These are phyloP conservation scores for Lycium barbarum DNA, from an alignment of 257 asterid species.

Conservation along the genomic window DNA sequence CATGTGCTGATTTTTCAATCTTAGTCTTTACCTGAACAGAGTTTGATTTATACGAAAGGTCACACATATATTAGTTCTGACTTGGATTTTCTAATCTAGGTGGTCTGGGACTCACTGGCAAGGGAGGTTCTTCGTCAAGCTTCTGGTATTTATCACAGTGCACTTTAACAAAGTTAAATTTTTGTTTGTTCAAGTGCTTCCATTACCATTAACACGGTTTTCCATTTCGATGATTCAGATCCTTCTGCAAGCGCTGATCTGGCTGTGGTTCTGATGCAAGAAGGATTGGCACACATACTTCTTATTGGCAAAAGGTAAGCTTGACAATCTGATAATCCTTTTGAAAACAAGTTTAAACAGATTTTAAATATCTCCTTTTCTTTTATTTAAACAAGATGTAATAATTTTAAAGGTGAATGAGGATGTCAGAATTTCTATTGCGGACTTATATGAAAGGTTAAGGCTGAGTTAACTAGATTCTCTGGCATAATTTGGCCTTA, in stretches of 20 bases:
- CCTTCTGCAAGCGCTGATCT: constrained; percentile 95
- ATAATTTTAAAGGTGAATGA: not conserved
- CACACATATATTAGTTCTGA: constrained; percentile 8
- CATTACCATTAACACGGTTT: constrained; percentile 31
- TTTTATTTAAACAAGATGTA: not conserved
- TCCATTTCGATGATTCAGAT: constrained; percentile 52
- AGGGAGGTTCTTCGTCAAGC: constrained; percentile 82
- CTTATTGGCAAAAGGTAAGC: constrained; percentile 91
- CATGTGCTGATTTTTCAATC: no score
- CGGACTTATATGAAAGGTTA: not conserved
- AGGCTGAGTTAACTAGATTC: constrained; percentile 17
- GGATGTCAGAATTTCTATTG: not conserved
- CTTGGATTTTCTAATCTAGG: constrained; percentile 47
- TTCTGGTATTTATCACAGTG: constrained; percentile 60
- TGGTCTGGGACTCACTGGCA: constrained; percentile 85
- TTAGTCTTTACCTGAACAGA: not conserved
- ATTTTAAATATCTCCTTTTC: not conserved
- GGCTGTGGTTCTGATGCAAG: constrained; percentile 96
- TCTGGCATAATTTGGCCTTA: not conserved
- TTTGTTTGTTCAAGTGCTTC: constrained; percentile 22
- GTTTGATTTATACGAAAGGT: not conserved
- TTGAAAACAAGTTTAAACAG: constrained; percentile 12
- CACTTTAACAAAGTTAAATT: not conserved
- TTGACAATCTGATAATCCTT: constrained; percentile 11
- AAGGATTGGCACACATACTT: constrained; percentile 83